Base-by-base conservation (phyloP, 306 rosid species). In the Phaseolus lunatus region DNA sequence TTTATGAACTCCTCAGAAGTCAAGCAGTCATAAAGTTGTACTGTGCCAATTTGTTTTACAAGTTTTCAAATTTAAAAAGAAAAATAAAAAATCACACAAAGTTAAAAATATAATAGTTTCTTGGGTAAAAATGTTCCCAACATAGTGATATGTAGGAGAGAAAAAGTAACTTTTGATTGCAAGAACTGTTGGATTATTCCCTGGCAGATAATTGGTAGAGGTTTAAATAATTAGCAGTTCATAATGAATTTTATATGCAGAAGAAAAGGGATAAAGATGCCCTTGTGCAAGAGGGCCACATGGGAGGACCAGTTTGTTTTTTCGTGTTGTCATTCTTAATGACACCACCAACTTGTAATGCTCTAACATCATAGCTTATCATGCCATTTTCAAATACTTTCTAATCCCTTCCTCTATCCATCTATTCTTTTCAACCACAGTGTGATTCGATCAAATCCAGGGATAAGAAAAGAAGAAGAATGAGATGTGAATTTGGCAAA, bases 351-450 rank as follows among this genome's bases (percentile, higher is more conserved):
- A 79, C 85, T 70, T 67, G 63, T 47, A 76, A 64, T 81, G 88
- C 70, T 82, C 59, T 45, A 77, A 76, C 90, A 87, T 88, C 76
- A 84, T 79, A 63, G 70, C 87, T 82, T 70, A 86, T 86, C 72
- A 80, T 84, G 77, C 43, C 78, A 78, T 72, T 73, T 35, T 82
- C 72, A 71, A 84, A 76, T 76, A 72, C 35, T 63, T 71, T 81
- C 66, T 59, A 31, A 52, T 37, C 44, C 54, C 19, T 26, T 19
- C 58, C 3, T 52, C 26, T 19, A 53, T 53, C 59, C 20, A 31
- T 73, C 78, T 56, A 69, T 73, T 85, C 77, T 85, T 85, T 85
- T 72, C 66, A 72, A 89, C 37, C 86, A 85, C 70, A 75, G 73
- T 64, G 24, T 49, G 78, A 82, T 76, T 79, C 80, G 41, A 67